Percentiles rank a stretch among this genome's conserved stretches.
phyloP scores from a whole-genome alignment of 192 early-diverging fungal genomes.

The Podila epicladia region DNA sequence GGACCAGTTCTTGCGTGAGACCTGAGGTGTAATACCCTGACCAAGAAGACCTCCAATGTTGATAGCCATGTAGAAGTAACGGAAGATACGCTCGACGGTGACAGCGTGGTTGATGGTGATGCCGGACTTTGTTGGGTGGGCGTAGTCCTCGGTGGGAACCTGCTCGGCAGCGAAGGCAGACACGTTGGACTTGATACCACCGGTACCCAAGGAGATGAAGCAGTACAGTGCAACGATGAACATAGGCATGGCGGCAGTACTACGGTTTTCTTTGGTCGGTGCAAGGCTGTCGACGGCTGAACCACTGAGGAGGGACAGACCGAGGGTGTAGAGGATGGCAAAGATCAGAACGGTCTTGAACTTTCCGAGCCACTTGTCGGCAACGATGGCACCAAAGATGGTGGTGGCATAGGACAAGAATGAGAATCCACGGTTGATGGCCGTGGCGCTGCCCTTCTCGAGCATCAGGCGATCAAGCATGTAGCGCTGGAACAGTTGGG shows the following conservation, averaged over 20 bases:
- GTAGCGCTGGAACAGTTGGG: slow-evolving; percentile 63
- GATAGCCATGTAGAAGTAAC: slow-evolving; percentile 86
- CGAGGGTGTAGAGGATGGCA: slow-evolving; percentile 69
- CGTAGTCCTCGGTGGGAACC: slow-evolving; percentile 64
- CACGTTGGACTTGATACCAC: slow-evolving; percentile 85
- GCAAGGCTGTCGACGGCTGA: slow-evolving; percentile 70
- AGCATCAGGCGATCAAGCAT: slow-evolving; percentile 55
- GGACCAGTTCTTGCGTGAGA: slow-evolving; percentile 67
- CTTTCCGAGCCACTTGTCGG: slow-evolving; percentile 80
- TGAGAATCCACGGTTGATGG: slow-evolving; percentile 60
- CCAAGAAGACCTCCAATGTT: slow-evolving; percentile 74
- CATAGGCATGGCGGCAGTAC: slow-evolving; percentile 70
- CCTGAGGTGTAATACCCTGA: slow-evolving; percentile 61
- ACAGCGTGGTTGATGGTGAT: slow-evolving; percentile 73
- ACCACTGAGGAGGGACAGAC: slow-evolving; percentile 67
- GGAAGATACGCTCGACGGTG: slow-evolving; percentile 83
- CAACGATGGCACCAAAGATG: slow-evolving; percentile 69
- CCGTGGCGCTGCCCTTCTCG: slow-evolving; percentile 51
- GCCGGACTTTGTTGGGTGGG: slow-evolving; percentile 66
- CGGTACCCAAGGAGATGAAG: slow-evolving; percentile 79
- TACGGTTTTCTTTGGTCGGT: background rate
- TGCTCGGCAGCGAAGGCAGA: slow-evolving; percentile 84
- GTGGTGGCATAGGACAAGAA: slow-evolving; percentile 69
- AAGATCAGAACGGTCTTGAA: slow-evolving; percentile 79
- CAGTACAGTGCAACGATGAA: slow-evolving; percentile 71